A percentile compares a stretch with the other conserved stretches of the same genome.
These are phyloP conservation scores for Mycena rosella DNA, from an alignment of 768 basidiomycete species.

Conservation along the genomic window DNA sequence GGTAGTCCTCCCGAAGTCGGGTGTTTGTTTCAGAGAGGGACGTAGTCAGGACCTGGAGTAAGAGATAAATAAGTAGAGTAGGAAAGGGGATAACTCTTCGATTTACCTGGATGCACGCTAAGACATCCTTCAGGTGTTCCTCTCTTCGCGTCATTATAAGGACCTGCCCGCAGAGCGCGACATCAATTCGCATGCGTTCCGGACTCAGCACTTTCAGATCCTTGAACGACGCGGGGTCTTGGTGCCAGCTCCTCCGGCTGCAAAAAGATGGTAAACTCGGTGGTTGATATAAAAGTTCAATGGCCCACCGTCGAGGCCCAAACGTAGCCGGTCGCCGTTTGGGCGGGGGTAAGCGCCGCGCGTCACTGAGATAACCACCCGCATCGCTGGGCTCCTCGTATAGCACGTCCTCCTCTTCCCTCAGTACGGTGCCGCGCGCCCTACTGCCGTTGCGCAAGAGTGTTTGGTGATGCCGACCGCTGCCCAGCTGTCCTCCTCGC, in stretches of 20 bases:
- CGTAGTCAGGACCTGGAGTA: slow-evolving; percentile 60
- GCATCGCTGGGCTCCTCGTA: slow-evolving; percentile 31
- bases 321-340: slow-evolving; percentile 36
- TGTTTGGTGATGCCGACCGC: slow-evolving; percentile 6
- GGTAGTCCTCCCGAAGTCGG: slow-evolving; percentile 69
- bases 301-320: slow-evolving; percentile 48
- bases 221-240: slow-evolving; percentile 63
- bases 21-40: slow-evolving; percentile 68
- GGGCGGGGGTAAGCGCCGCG: slow-evolving; percentile 16
- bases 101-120: slow-evolving; percentile 68
- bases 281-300: slow-evolving; percentile 9
- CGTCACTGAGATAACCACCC: slow-evolving; percentile 35
- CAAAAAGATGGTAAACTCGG: slow-evolving; percentile 1
- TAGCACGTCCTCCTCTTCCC: slow-evolving; percentile 23
- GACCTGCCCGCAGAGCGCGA: slow-evolving; percentile 81
- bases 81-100: not conserved
- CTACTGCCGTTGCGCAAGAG: slow-evolving; percentile 14
- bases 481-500: slow-evolving; percentile 31
- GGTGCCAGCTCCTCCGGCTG: slow-evolving; percentile 75
- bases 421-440: slow-evolving; percentile 15
- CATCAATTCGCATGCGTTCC: slow-evolving; percentile 83
- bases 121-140: slow-evolving; percentile 74
- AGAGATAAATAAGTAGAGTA: slow-evolving; percentile 30
- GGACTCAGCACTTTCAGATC: slow-evolving; percentile 61
- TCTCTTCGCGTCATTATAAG: slow-evolving; percentile 78